Evolutionary conservation across 179 eudicot genomes (phyloP).

Genomic region (Patellifolia procumbens): DNA sequence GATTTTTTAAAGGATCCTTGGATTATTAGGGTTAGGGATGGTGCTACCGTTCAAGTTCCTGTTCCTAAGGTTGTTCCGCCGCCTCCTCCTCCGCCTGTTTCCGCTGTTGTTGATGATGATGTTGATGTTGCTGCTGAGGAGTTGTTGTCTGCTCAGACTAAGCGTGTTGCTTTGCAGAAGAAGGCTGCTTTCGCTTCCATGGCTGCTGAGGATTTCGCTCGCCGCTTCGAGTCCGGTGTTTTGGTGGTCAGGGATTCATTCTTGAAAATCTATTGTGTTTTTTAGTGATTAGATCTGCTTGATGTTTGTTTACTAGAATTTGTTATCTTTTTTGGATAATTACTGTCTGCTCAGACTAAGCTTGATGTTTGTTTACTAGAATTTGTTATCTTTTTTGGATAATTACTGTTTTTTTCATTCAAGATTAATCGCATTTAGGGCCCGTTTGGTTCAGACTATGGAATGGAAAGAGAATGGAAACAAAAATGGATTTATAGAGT

Average conservation of each 20-base stretch:
- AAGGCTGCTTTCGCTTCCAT: conserved; percentile 71
- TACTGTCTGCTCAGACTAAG: too few species aligned
- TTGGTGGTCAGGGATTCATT: conserved; percentile 39
- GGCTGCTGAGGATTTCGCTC: conserved; percentile 79
- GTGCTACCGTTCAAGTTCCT: conserved; percentile 59
- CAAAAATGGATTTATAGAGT: too few species aligned
- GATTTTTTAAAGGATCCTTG: conserved; percentile 62
- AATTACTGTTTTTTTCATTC: background rate
- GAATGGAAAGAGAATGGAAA: too few species aligned
- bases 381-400: background rate
- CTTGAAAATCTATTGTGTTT: background rate
- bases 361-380: too few species aligned
- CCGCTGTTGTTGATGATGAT: conserved; percentile 11
- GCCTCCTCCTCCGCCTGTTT: conserved; percentile 40
- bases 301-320: too few species aligned
- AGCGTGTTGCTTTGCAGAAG: conserved; percentile 74
- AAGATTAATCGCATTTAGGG: background rate
- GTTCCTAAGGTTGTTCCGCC: conserved; percentile 67
- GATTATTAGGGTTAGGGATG: conserved; percentile 49
- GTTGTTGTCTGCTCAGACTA: conserved; percentile 71
- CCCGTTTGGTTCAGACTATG: too few species aligned
- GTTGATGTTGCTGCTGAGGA: conserved; percentile 37
- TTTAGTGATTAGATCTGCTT: background rate
- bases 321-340: too few species aligned
- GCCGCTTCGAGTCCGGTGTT: conserved; percentile 72